Base-by-base conservation (phyloP, 108 stramenopile genomes). In the Conticribra guillardii region DNA sequence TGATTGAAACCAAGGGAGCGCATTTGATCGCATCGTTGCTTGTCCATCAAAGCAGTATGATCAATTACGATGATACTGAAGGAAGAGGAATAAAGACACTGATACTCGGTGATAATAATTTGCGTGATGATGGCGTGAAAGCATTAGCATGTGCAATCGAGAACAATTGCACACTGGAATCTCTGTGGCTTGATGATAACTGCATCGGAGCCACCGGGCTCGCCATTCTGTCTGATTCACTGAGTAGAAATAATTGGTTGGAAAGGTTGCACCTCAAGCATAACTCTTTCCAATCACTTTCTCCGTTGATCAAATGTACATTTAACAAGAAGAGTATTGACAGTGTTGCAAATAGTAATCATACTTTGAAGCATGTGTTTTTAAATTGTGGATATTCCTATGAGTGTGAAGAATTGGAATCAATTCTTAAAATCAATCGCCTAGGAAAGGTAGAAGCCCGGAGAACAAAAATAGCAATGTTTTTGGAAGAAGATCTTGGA, bases 311-410 rank as follows among this genome's bases (percentile, higher is more conserved):
- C 5, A 5, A 31, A n/a, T 75, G 74, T 19, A 60, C 59, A 4
- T 75, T 75, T 31, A 75, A 75, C 51, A 67, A 67, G 27, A 32
- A 60, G 5, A 75, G 64, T 41, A 33, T 75, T 28, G 58, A 60
- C 0, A 45, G 57, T 61, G 59, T 75, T 28, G 74, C 65, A n/a
- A 60, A 67, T 24, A 67, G 65, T 14, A 67, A 75, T 46, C 74
- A 67, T 52, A 60, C 74, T 11, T 59, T 75, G 49, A 75, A 67
- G 49, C 59, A 75, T 31, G 65, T 75, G 16, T 75, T 75, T 54
- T 45, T 75, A 15, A 59, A 75, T 51, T 67, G 74, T 54, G 57
- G 64, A 31, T 75, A 75, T 32, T 67, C 57, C 27, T 75, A 75
- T 46, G 74, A 75, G 52, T 75, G 65, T n/a, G 58, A 45, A 11